These are phyloP conservation scores for Phytophthora fragariaefolia DNA, from an alignment of 352 stramenopile genomes.

Conservation along the genomic window DNA sequence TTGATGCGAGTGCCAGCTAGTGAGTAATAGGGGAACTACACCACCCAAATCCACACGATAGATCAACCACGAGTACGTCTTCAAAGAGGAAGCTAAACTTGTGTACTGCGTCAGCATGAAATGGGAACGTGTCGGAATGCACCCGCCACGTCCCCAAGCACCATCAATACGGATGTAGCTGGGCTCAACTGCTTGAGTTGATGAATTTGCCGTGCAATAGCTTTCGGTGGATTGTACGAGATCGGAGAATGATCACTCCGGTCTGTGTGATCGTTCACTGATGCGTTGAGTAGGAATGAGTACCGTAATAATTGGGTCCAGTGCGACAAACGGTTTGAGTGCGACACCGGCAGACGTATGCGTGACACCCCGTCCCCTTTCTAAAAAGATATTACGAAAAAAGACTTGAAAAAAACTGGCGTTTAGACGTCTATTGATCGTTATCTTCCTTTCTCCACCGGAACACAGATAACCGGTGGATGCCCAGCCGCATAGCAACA, in stretches of 20 bases:
- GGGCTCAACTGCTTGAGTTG: not conserved
- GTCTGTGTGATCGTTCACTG: conserved; percentile 13
- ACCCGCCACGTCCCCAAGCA: not conserved
- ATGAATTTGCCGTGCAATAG: not conserved
- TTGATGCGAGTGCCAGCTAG: not conserved
- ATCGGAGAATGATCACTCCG: not conserved
- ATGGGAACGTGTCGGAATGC: conserved; percentile 2
- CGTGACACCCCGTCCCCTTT: no score
- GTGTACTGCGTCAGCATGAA: conserved; percentile 1
- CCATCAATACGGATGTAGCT: not conserved
- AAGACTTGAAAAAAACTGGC: no score
- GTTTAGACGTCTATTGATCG: no score
- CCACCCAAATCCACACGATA: conserved; percentile 6
- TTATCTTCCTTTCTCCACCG: no score
- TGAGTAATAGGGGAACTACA: conserved; percentile 1
- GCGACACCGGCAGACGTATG: no score
- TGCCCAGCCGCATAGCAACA: no score
- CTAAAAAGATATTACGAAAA: no score
- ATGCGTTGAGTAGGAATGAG: not conserved
- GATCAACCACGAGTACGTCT: not conserved
- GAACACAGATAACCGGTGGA: no score
- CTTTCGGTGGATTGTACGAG: conserved; percentile 9
- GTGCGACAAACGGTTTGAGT: no score
- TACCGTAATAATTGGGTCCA: no score
- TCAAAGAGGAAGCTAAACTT: conserved; percentile 8